These are phyloP conservation scores for Tephrocybe sp. DNA, from an alignment of 768 basidiomycete genomes.

Conservation along the genomic window DNA sequence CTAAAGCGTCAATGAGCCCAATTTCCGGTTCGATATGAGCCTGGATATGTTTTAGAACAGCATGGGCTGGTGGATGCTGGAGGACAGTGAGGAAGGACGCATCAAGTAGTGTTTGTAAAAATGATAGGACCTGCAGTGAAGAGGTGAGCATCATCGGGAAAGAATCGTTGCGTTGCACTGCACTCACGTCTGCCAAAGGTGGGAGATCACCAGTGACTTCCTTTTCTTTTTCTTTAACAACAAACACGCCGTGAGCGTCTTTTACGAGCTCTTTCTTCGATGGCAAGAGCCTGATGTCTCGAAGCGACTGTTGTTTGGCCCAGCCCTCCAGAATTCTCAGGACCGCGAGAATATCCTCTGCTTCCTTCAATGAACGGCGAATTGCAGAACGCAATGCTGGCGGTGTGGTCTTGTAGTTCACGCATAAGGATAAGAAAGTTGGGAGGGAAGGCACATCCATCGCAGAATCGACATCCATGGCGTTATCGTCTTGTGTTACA, in stretches of 20 bases:
- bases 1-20: conserved; percentile 42
- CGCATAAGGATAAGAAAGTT: conserved; percentile 32
- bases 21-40: conserved; percentile 57
- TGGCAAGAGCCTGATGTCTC: conserved; percentile 35
- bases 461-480: conserved; percentile 35
- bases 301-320: conserved; percentile 36
- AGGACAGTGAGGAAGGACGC: conserved; percentile 68
- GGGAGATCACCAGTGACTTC: conserved; percentile 33
- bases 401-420: conserved; percentile 36
- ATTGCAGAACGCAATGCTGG: conserved; percentile 46
- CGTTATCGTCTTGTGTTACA: conserved; percentile 30
- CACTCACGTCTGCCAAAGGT: conserved; percentile 37
- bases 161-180: neutral
- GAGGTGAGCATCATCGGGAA: neutral
- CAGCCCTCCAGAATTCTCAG: conserved; percentile 48
- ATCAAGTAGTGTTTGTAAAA: conserved; percentile 68
- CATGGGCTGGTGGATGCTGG: conserved; percentile 59
- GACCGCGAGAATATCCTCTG: conserved; percentile 44
- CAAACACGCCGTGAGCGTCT: conserved; percentile 38
- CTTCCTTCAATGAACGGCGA: conserved; percentile 44
- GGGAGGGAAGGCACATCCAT: conserved; percentile 27
- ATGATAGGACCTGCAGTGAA: conserved; percentile 44
- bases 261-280: conserved; percentile 35
- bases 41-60: conserved; percentile 45
- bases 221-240: conserved; percentile 24